Conservation (phyloP, 768 basidiomycete species). For the Boletus reticuloceps region DNA sequence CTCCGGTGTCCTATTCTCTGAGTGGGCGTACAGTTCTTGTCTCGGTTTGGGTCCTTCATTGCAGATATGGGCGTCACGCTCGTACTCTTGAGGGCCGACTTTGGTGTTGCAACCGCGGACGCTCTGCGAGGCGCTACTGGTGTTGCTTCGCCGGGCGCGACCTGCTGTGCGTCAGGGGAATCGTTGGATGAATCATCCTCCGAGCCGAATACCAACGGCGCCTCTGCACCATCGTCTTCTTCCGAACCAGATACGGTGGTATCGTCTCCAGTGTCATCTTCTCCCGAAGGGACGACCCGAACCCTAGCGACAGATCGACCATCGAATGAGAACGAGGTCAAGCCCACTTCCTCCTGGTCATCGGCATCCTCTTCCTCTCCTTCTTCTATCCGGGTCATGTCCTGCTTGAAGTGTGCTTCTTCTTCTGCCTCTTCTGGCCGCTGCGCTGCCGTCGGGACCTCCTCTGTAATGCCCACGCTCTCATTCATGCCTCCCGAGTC, state of each 20-base stretch:
- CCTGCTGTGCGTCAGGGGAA: conserved; percentile 3
- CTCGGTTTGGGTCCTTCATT: conserved; percentile 50
- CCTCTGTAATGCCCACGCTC: not conserved
- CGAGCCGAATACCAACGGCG: conserved; percentile 20
- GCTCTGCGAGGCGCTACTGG: conserved; percentile 17
- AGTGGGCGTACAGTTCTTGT: conserved; percentile 55
- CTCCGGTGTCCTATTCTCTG: conserved; percentile 55
- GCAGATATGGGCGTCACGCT: conserved; percentile 57
- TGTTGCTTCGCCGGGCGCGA: conserved; percentile 12
- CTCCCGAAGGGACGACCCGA: conserved; percentile 44
- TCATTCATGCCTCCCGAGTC: conserved; percentile 33
- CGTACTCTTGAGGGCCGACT: conserved; percentile 42
- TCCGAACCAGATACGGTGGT: conserved; percentile 42
- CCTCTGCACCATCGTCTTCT: conserved; percentile 18
- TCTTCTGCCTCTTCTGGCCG: conserved; percentile 14
- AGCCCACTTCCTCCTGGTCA: conserved; percentile 65
- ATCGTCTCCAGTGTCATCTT: conserved; percentile 33
- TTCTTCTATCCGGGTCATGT: conserved; percentile 44
- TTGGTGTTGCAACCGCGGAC: conserved; percentile 18
- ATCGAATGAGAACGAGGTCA: conserved; percentile 74
- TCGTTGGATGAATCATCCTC: conserved; percentile 39
- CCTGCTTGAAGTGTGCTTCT: conserved; percentile 16
- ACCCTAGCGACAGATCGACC: conserved; percentile 51
- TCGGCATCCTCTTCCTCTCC: conserved; percentile 43
- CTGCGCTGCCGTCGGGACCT: conserved; percentile 4